A percentile compares a stretch with the other conserved stretches of the same genome.
Evolutionary conservation across 176 grass and related monocot genomes (phyloP).

Genomic region (Zoysia japonica): DNA sequence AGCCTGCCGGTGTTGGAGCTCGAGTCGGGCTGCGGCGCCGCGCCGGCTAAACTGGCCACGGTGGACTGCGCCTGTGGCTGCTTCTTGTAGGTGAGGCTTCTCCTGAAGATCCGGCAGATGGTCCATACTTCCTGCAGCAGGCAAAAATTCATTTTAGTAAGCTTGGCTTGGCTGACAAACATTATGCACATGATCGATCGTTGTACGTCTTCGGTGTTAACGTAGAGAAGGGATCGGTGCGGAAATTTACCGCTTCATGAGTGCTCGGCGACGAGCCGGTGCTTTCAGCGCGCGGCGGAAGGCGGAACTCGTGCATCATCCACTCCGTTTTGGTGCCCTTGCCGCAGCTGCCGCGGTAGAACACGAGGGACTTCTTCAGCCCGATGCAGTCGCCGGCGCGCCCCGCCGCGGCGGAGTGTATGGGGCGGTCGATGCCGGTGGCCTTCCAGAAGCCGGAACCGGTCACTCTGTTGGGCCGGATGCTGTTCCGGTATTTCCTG

Average conservation of each 20-base stretch:
- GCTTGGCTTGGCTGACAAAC: not conserved
- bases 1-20: conserved; percentile 55
- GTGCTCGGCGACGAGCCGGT: conserved; percentile 12
- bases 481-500: conserved; percentile 89
- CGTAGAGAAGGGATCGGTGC: not conserved
- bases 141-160: not conserved
- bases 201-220: not conserved
- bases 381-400: conserved; percentile 52
- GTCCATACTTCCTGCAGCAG: conserved; percentile 83
- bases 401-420: conserved; percentile 29
- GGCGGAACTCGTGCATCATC: conserved; percentile 99
- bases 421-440: conserved; percentile 80
- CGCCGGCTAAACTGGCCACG: not conserved
- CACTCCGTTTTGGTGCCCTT: conserved; percentile 91
- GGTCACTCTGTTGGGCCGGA: conserved; percentile 81
- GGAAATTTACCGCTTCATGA: conserved; percentile 63
- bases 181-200: not conserved
- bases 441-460: conserved; percentile 92
- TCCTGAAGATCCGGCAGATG: conserved; percentile 82
- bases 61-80: conserved; percentile 14
- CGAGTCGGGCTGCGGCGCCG: conserved; percentile 26
- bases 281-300: conserved; percentile 24
- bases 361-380: conserved; percentile 91
- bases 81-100: conserved; percentile 56
- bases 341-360: conserved; percentile 74